Evolutionary conservation across 2,329 filamentous ascomycete species (phyloP), one percentile per base, ranked within the genome.

Genomic region (Xylaria sp.): DNA sequence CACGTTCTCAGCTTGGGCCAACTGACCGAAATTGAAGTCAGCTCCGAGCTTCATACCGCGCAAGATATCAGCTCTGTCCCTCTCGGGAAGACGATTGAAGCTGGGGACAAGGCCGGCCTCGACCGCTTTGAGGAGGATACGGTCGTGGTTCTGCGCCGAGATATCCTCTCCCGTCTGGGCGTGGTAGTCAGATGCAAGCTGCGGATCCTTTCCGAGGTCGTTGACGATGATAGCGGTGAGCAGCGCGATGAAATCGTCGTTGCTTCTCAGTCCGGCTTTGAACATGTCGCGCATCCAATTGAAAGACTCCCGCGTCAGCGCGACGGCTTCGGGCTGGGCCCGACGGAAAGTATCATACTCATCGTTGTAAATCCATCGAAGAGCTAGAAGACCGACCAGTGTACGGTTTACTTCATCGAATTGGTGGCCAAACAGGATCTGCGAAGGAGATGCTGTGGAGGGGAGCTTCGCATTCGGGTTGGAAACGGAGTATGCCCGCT

Each of bases 391-490:
- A 17, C 75, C 74, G 25, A 77, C 71, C 6, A 78, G 69, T 0
- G 78, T 79, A 19, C 78, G 76, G 51, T 79, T 78, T 37, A 79
- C 72, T 65, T 79, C 78, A 47, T 73, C 71, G 46, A 72, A 78
- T n/a, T 78, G 70, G 11, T 63, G 25, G 56, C 68, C 67, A 38
- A 70, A 78, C 2, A 78, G 59, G 4, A 71, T 65, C 12, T 70
- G 57, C 4, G 76, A 78, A 15, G 72, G 69, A 14, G 63, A 72
- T 40, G 31, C 61, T 19, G 63, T 60, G 1, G 57, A 43, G 21
- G 46, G 55, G 11, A 55, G 59, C n/a, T 56, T 47, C 19, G 51
- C 54, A 33, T 59, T 51, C 4, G 53, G 28, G 37, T 60, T 59
- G 51, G 69, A 57, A 65, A 74, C 57, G 38, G 67, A 59, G 64